Evolutionary conservation across 208 protist species (phyloP), one percentile per base, ranked within the genome.

Genomic region (Trypanosoma melophagium): DNA sequence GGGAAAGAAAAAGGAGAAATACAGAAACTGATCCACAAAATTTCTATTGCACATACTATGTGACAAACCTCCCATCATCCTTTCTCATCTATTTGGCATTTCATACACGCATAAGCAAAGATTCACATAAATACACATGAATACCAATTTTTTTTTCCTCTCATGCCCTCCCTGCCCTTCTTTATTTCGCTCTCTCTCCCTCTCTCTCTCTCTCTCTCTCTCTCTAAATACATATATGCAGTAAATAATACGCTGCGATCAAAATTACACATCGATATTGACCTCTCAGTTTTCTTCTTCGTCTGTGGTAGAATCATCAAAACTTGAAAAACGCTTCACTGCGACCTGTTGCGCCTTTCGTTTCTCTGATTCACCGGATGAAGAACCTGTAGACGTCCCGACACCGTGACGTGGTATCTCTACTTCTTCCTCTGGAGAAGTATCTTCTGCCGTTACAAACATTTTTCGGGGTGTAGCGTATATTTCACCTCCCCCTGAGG

Each of bases 281-380:
- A n/a, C n/a, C n/a, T n/a, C n/a, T n/a, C n/a, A n/a, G n/a, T n/a
- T n/a, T 17, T 56, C 68, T 31, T 28, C 56, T 17, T 77, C 69
- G 9, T 76, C 69, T 16, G 69, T 71, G 7, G 57, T 71, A 22
- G 60, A 62, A 52, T 79, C 72, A 42, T 72, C 64, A n/a, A 84
- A 72, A 3, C 66, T 69, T 19, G 59, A 78, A 56, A 84, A 84
- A 41, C 66, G 74, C 35, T 79, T 71, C 19, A n/a, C 17, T 38
- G 21, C n/a, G 22, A 13, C 16, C 25, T 42, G 9, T 16, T 12
- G 57, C 41, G 9, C n/a, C 38, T 19, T 14, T 45, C 40, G n/a
- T 22, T 63, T 52, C 25, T 55, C 49, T 8, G 49, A 56, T 28
- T 63, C 47, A 41, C 0, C 25, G 19, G 42, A 64, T 10, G 53